Conservation (phyloP, 164 flowering plant genomes). For the Umbellularia californica region DNA sequence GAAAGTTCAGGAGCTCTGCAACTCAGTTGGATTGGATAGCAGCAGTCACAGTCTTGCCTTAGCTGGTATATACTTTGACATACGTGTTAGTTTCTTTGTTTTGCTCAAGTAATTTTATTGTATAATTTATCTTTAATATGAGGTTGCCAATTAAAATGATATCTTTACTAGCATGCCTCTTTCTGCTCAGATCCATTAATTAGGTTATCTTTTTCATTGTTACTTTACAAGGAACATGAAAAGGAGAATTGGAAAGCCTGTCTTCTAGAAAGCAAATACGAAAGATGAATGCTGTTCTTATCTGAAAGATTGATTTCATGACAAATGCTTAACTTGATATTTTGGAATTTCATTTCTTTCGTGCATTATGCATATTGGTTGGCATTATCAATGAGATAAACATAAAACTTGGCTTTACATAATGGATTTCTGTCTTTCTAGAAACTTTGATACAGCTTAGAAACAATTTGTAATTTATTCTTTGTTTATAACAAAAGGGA, state of each 20-base stretch:
- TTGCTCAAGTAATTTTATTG: neutral
- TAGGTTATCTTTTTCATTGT: neutral
- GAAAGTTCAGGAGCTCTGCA: slow-evolving; percentile 60
- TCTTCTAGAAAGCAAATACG: too few species aligned
- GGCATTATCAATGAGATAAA: neutral
- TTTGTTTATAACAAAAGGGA: neutral
- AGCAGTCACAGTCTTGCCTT: slow-evolving; percentile 26
- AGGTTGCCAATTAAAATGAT: neutral
- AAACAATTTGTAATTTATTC: neutral
- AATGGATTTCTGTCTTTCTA: neutral
- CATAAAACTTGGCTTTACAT: neutral
- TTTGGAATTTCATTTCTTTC: neutral
- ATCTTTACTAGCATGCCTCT: neutral
- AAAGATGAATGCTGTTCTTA: too few species aligned
- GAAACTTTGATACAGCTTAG: neutral
- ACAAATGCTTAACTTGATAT: too few species aligned
- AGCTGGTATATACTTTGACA: slow-evolving; percentile 36
- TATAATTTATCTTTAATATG: neutral
- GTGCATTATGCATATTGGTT: neutral
- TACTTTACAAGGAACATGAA: neutral
- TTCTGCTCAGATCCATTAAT: neutral
- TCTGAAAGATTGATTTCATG: too few species aligned
- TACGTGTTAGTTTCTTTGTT: slow-evolving; percentile 3
- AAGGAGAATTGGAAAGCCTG: neutral
- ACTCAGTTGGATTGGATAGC: slow-evolving; percentile 21